Evolutionary conservation across 345 rosid species (phyloP).

Genomic region (Melastoma malabathricum): DNA sequence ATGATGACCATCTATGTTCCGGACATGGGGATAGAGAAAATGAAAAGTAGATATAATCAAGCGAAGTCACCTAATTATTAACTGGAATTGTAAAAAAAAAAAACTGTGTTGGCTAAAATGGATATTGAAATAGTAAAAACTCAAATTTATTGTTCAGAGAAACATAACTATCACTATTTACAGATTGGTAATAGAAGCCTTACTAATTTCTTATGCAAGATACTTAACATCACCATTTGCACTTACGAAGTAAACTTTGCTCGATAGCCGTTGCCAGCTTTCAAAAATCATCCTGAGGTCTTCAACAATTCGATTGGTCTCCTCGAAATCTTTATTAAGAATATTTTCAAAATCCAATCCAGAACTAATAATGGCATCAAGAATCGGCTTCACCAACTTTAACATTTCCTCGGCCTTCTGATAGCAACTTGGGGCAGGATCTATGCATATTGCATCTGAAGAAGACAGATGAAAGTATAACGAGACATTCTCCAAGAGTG

Average conservation of each 20-base stretch:
- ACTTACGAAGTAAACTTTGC: constrained; percentile 84
- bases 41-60: too few species aligned
- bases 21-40: too few species aligned
- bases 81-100: too few species aligned
- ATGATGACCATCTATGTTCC: too few species aligned
- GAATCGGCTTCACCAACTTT: constrained; percentile 64
- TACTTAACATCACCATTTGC: constrained; percentile 1
- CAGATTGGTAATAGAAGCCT: too few species aligned
- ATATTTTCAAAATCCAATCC: constrained; percentile 46
- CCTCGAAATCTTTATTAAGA: constrained; percentile 44
- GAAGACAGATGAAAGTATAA: constrained; percentile 56
- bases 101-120: too few species aligned
- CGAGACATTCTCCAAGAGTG: constrained; percentile 46
- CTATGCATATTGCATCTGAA: constrained; percentile 37
- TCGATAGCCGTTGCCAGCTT: constrained; percentile 58
- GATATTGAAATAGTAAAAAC: too few species aligned
- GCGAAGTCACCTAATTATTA: too few species aligned
- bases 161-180: too few species aligned
- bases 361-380: constrained; percentile 41
- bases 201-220: too few species aligned
- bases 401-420: constrained; percentile 61
- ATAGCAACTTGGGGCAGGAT: constrained; percentile 52
- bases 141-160: too few species aligned
- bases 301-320: constrained; percentile 48
- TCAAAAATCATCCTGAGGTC: constrained; percentile 53